Base-by-base conservation (phyloP, 2,329 filamentous ascomycete species). In the Diaporthe capsici region DNA sequence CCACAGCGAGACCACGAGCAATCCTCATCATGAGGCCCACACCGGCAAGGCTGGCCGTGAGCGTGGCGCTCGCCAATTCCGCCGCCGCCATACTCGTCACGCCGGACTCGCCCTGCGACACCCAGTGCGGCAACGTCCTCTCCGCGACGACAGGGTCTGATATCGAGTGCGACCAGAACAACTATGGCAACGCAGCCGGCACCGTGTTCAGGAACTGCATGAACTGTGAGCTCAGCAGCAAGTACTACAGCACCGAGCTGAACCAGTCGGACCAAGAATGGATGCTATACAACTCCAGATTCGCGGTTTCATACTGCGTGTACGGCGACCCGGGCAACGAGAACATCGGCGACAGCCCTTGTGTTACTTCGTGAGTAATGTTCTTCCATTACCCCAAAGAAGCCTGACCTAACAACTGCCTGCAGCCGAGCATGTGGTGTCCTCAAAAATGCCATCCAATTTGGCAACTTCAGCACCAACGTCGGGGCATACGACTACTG, bases 251-350 rank as follows among this genome's bases (percentile, higher is more conserved):
- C n/a, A 79, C 82, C 1, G 82, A 79, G 8, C 80, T 83, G 25
- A 85, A 85, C 20, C 78, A 87, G 74, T 88, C 90, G 1, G 91
- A 93, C 78, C 82, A 89, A 15, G 85, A 90, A 77, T 88, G 85
- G 77, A 83, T 88, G 70, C 82, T 92, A 22, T 92, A 92, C 77
- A 92, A 92, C 78, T 78, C 92, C 71, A 86, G 91, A 80, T 92
- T 87, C 79, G 85, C 89, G 8, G 78, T 88, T 2, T 88, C 88
- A 2, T 87, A 87, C 78, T 93, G 91, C 79, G 78, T 92, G 0
- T 92, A 87, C 76, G 88, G 88, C 2, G 81, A 82, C 8, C 87
- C 87, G 0, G 82, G 85, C 42, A 87, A 89, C 72, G 78, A 84
- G 1, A 78, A 85, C 15, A 80, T 84, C 15, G 81, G 81, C 2